Evolutionary conservation across 257 asterid genomes (phyloP).

Genomic region (Capsicum baccatum): DNA sequence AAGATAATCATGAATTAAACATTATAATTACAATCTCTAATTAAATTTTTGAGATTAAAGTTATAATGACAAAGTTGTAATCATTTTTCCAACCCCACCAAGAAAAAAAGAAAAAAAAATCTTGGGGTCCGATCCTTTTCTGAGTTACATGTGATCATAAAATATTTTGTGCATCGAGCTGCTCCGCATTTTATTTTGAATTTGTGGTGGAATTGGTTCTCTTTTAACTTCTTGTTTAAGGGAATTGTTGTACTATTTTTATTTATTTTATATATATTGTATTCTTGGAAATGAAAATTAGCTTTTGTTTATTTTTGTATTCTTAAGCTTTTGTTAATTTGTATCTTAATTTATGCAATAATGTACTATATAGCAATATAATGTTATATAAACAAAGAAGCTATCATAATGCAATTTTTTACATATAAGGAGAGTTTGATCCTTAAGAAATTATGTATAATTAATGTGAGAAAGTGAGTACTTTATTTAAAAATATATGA

Average conservation of each 20-base stretch:
- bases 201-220: not conserved
- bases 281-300: not conserved
- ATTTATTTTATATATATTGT: not conserved
- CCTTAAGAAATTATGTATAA: too few relatives aligned
- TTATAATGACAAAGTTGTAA: not conserved
- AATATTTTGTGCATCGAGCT: not conserved
- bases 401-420: too few relatives aligned
- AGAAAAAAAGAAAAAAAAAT: not conserved
- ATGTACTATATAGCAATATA: too few relatives aligned
- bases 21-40: constrained; percentile 38
- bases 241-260: not conserved
- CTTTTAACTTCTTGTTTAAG: not conserved
- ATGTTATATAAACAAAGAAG: too few relatives aligned
- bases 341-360: too few relatives aligned
- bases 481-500: too few relatives aligned
- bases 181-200: not conserved
- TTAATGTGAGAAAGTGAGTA: too few relatives aligned
- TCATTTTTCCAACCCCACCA: not conserved
- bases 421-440: too few relatives aligned
- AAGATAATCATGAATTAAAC: constrained; percentile 32
- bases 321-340: not conserved
- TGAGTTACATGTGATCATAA: not conserved
- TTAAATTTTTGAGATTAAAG: not conserved
- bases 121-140: not conserved
- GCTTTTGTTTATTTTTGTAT: not conserved